Percentiles rank a stretch among this genome's conserved stretches.
These are phyloP conservation scores for Boechera stricta DNA, from an alignment of 345 rosid species.

Conservation along the genomic window DNA sequence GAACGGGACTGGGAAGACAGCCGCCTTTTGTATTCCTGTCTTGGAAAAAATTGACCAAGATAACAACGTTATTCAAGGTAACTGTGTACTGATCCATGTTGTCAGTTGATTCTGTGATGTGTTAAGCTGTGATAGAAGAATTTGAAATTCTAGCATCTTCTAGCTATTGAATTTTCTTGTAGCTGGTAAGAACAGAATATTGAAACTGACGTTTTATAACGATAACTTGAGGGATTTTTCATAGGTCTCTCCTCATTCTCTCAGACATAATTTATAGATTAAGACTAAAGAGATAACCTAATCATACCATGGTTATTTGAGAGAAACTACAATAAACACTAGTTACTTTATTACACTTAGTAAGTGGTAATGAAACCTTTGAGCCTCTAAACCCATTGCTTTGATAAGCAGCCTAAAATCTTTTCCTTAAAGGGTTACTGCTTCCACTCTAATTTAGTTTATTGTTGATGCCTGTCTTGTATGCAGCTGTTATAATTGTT, in stretches of 20 bases:
- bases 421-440: not conserved
- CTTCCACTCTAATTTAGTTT: not conserved
- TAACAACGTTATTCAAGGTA: constrained; percentile 87
- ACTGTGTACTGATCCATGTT: not conserved
- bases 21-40: constrained; percentile 93
- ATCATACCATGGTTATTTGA: not conserved
- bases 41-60: constrained; percentile 94
- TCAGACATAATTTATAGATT: not conserved
- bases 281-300: not conserved
- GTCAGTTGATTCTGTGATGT: not conserved
- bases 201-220: not conserved
- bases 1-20: constrained; percentile 96
- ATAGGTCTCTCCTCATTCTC: not conserved
- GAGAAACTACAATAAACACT: not conserved
- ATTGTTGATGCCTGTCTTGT: constrained; percentile 1
- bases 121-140: not conserved
- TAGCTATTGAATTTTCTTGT: constrained; percentile 12
- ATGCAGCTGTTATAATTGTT: constrained; percentile 85
- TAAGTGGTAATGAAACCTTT: not conserved
- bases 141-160: not conserved
- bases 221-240: too few relatives aligned
- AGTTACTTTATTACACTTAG: not conserved
- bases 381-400: not conserved
- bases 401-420: not conserved
- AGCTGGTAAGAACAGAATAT: not conserved